These are phyloP conservation scores for Parafenestella ontariensis DNA, from an alignment of 2,329 filamentous ascomycete species.

Conservation along the genomic window DNA sequence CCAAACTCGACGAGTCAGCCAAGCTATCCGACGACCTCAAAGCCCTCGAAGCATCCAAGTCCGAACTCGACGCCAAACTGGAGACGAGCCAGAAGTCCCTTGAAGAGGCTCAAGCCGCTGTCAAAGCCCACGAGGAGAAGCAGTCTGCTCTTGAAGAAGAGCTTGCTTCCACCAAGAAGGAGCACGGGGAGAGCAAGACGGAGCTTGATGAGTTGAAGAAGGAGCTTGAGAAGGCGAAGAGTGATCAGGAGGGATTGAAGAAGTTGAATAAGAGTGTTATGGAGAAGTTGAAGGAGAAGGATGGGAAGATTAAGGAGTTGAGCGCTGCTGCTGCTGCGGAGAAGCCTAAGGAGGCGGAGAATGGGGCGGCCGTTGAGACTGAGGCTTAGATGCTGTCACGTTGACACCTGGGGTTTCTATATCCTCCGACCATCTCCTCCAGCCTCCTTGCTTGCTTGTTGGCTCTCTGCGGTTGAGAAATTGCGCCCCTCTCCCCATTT, in stretches of 20 bases:
- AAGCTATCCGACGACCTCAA: slow-evolving; percentile 20
- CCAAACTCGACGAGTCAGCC: slow-evolving; percentile 24
- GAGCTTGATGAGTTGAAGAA: slow-evolving; percentile 27
- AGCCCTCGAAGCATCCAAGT: slow-evolving; percentile 25
- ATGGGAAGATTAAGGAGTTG: slow-evolving; percentile 22
- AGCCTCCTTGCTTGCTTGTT: too few relatives aligned
- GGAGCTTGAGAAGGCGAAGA: slow-evolving; percentile 29
- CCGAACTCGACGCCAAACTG: slow-evolving; percentile 23
- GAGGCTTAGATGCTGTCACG: not conserved
- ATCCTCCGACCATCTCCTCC: too few relatives aligned
- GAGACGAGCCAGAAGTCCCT: slow-evolving; percentile 6
- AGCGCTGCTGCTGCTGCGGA: slow-evolving; percentile 2
- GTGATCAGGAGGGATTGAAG: slow-evolving; percentile 20
- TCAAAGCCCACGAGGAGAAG: slow-evolving; percentile 26
- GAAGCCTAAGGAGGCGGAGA: not conserved
- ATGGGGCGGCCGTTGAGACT: not conserved
- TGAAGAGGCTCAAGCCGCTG: slow-evolving; percentile 13
- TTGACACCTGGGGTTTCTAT: not conserved
- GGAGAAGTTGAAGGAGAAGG: slow-evolving; percentile 27
- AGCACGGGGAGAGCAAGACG: slow-evolving; percentile 24
- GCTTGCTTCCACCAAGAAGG: slow-evolving; percentile 24
- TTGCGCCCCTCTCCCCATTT: too few relatives aligned
- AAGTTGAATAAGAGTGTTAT: slow-evolving; percentile 22
- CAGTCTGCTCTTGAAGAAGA: slow-evolving; percentile 16
- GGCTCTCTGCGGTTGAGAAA: too few relatives aligned